phyloP scores from a whole-genome alignment of 148 eudicot genomes.

The Mesembryanthemum crystallinum region DNA sequence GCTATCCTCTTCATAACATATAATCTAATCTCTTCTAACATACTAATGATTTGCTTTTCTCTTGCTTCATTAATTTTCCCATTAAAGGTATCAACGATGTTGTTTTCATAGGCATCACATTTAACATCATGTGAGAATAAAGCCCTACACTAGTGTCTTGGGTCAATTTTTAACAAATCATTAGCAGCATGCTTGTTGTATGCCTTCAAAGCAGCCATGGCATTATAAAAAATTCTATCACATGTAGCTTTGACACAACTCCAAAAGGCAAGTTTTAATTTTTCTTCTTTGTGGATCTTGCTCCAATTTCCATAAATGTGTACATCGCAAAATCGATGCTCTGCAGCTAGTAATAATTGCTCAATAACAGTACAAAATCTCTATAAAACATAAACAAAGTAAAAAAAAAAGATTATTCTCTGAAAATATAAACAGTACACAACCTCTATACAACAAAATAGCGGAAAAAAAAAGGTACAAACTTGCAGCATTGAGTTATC shows the following conservation, averaged over 20 bases:
- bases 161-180: constrained; percentile 4
- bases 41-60: not conserved
- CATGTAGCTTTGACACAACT: not conserved
- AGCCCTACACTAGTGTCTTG: not conserved
- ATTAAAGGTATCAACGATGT: not conserved
- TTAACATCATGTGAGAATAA: not conserved
- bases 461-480: no score
- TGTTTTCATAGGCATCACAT: not conserved
- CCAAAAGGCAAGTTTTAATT: not conserved
- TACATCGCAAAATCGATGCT: not conserved
- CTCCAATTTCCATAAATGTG: not conserved
- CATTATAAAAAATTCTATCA: not conserved
- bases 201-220: not conserved
- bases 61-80: not conserved
- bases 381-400: no score
- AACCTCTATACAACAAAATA: no score
- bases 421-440: no score
- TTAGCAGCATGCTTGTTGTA: not conserved
- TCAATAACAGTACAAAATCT: not conserved
- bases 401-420: no score
- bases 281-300: not conserved
- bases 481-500: no score
- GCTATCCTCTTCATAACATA: not conserved
- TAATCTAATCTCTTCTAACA: not conserved
- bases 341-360: not conserved